Conservation (phyloP, 2,329 filamentous ascomycete genomes). For the Fusarium multiceps region DNA sequence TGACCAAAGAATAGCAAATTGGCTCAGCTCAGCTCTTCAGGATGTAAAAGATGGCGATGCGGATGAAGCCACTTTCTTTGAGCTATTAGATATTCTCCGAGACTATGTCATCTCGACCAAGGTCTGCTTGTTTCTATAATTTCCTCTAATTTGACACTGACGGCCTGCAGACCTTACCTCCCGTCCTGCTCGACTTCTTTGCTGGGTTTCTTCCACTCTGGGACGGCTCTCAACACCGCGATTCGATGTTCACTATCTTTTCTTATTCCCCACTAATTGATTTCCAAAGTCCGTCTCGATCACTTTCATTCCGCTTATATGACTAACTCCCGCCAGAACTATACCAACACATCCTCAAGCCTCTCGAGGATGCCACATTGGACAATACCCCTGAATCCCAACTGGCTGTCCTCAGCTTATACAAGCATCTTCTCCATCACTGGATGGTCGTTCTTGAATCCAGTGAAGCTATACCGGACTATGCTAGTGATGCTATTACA, state of each 20-base stretch:
- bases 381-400: constrained; percentile 65
- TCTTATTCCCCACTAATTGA: constrained; percentile 64
- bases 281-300: constrained; percentile 62
- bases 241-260: constrained; percentile 68
- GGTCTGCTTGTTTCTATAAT: constrained; percentile 52
- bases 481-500: constrained; percentile 54
- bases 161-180: constrained; percentile 56
- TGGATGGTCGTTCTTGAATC: constrained; percentile 64
- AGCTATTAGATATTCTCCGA: constrained; percentile 66
- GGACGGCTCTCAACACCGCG: constrained; percentile 68
- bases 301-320: not conserved
- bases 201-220: constrained; percentile 66
- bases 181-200: constrained; percentile 63
- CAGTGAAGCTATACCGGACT: constrained; percentile 49
- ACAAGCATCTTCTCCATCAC: constrained; percentile 72
- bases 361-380: constrained; percentile 63
- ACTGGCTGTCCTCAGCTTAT: constrained; percentile 71
- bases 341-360: constrained; percentile 59
- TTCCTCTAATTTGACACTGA: constrained; percentile 16
- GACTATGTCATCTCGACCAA: constrained; percentile 68
- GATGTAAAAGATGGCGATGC: constrained; percentile 65
- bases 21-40: constrained; percentile 67
- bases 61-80: constrained; percentile 60
- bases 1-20: constrained; percentile 66
- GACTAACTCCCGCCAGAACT: constrained; percentile 58